Conservation (phyloP, 2,329 filamentous ascomycete genomes). For the Phialophora expanda region DNA sequence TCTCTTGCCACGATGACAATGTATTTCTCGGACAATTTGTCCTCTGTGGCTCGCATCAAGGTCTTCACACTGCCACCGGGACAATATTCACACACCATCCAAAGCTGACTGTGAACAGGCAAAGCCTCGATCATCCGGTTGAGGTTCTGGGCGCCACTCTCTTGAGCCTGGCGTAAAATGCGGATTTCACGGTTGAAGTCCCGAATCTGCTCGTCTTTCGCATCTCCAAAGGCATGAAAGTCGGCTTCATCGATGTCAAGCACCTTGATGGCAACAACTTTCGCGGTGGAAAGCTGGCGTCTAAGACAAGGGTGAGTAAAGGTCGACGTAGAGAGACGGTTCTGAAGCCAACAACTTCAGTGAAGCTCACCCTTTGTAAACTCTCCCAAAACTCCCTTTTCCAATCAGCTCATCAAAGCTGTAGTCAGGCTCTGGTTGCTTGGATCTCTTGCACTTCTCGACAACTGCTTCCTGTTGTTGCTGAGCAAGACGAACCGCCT, state of each 20-base stretch:
- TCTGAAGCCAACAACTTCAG: neutral
- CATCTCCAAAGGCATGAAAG: constrained; percentile 53
- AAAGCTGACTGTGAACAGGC: constrained; percentile 67
- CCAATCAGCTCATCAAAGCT: constrained; percentile 58
- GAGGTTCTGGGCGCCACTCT: constrained; percentile 66
- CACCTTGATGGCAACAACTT: constrained; percentile 58
- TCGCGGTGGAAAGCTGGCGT: constrained; percentile 47
- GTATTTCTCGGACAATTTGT: constrained; percentile 63
- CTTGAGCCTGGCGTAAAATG: constrained; percentile 66
- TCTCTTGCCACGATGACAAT: constrained; percentile 69
- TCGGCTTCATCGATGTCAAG: constrained; percentile 57
- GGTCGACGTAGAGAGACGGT: neutral
- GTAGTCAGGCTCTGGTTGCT: constrained; percentile 53
- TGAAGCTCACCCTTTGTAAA: constrained; percentile 54
- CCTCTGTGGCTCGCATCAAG: constrained; percentile 57
- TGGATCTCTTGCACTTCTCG: constrained; percentile 54
- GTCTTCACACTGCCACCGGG: constrained; percentile 70
- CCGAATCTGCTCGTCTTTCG: constrained; percentile 56
- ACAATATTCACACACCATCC: constrained; percentile 71
- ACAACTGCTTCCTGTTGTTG: constrained; percentile 53
- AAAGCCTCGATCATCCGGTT: constrained; percentile 69
- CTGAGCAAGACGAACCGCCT: constrained; percentile 54
- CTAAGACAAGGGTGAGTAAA: constrained; percentile 26
- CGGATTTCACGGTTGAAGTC: constrained; percentile 67
- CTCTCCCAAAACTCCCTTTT: constrained; percentile 58